Evolutionary conservation across 768 basidiomycete species (phyloP).

Genomic region (Crepidotus variabilis): DNA sequence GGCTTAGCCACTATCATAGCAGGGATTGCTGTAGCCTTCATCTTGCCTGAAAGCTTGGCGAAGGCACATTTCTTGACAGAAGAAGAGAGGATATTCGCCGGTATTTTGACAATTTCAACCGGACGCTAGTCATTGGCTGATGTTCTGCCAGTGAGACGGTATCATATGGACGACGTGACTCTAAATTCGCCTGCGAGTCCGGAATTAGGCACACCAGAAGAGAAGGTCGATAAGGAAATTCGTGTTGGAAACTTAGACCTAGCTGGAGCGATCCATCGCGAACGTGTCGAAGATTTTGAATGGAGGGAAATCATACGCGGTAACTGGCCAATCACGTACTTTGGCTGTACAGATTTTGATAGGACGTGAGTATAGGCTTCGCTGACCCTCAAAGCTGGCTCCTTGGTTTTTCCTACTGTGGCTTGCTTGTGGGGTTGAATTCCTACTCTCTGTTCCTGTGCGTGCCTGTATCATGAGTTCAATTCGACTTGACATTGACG

Average conservation of each 20-base stretch:
- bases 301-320: constrained; percentile 55
- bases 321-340: constrained; percentile 17
- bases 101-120: not conserved
- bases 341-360: not conserved
- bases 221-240: not conserved
- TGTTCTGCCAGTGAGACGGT: not conserved
- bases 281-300: constrained; percentile 53
- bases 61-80: constrained; percentile 50
- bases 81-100: constrained; percentile 50
- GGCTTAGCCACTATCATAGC: constrained; percentile 51
- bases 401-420: constrained; percentile 57
- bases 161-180: not conserved
- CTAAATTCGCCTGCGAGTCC: not conserved
- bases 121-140: not conserved
- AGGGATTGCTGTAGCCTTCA: constrained; percentile 33
- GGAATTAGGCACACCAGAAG: not conserved
- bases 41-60: constrained; percentile 45
- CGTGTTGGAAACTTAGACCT: constrained; percentile 3
- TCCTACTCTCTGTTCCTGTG: constrained; percentile 66
- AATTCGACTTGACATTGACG: too few species aligned
- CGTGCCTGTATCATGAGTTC: too few species aligned
- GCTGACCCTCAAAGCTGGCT: constrained; percentile 57
- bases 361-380: constrained; percentile 29
- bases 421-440: constrained; percentile 65
- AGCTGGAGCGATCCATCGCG: constrained; percentile 5